phyloP scores from a whole-genome alignment of 2,329 filamentous ascomycete genomes.

The Didymellaceae sp. region DNA sequence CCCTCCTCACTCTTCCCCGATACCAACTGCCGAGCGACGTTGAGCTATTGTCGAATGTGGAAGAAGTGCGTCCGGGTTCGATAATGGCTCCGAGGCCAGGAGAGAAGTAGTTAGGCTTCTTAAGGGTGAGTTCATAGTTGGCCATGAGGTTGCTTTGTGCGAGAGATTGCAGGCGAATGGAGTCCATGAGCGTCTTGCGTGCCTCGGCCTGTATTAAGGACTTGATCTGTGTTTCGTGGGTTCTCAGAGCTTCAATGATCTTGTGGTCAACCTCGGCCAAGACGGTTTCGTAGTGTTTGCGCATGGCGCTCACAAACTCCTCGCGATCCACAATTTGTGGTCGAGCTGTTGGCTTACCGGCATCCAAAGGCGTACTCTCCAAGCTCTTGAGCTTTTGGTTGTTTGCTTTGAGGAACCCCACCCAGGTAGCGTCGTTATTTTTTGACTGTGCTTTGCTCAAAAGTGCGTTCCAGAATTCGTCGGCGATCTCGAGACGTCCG shows the following conservation, averaged over 20 bases:
- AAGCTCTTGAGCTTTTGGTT: constrained; percentile 46
- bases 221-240: constrained; percentile 26
- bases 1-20: constrained; percentile 14
- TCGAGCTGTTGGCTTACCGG: constrained; percentile 8
- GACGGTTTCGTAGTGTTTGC: constrained; percentile 29
- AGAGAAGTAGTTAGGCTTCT: constrained; percentile 74
- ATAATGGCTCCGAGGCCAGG: constrained; percentile 69
- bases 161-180: constrained; percentile 39
- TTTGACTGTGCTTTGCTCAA: constrained; percentile 61
- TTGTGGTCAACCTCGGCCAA: constrained; percentile 33
- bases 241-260: constrained; percentile 27
- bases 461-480: constrained; percentile 71
- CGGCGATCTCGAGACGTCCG: constrained; percentile 62
- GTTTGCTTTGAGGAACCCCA: constrained; percentile 61
- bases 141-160: constrained; percentile 41
- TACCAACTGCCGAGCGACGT: background rate
- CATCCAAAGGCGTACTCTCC: constrained; percentile 16
- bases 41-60: constrained; percentile 42
- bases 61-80: constrained; percentile 66
- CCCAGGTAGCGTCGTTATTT: constrained; percentile 54
- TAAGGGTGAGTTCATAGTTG: constrained; percentile 42
- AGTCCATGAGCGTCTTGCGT: constrained; percentile 41
- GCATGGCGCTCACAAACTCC: constrained; percentile 55
- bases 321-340: constrained; percentile 52
- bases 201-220: constrained; percentile 30